Evolutionary conservation across 1,284 basidiomycete genomes (phyloP).

Genomic region (Cystobasidium sp.): DNA sequence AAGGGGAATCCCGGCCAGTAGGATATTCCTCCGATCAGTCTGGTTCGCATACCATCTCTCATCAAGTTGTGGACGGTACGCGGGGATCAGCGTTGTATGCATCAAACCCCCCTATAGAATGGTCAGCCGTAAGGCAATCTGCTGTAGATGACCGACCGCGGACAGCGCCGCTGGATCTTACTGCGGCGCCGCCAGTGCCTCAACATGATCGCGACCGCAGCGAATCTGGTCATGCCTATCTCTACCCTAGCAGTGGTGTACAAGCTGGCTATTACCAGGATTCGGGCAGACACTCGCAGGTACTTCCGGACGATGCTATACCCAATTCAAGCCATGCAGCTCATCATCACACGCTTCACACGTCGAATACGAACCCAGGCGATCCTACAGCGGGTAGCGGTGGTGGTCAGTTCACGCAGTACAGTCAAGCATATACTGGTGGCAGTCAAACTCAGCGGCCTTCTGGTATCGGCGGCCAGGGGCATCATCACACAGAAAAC

Average conservation of each 20-base stretch:
- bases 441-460: too few relatives aligned
- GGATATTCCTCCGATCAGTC: background rate
- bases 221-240: background rate
- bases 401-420: too few relatives aligned
- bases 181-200: background rate
- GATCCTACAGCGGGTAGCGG: too few relatives aligned
- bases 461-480: too few relatives aligned
- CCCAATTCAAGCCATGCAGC: background rate
- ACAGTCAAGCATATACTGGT: too few relatives aligned
- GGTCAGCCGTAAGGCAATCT: slow-evolving; percentile 2
- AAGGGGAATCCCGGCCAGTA: background rate
- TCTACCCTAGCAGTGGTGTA: background rate
- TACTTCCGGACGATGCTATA: background rate
- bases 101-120: background rate
- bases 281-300: background rate
- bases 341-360: slow-evolving; percentile 1
- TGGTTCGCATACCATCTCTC: background rate
- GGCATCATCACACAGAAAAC: too few relatives aligned
- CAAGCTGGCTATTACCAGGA: background rate
- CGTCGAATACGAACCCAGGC: too few relatives aligned
- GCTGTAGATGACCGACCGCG: background rate
- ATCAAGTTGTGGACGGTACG: background rate
- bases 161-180: background rate
- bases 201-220: background rate
- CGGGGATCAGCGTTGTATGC: background rate